Conservation (phyloP, 768 basidiomycete genomes). For the Pulveroboletus sp. region DNA sequence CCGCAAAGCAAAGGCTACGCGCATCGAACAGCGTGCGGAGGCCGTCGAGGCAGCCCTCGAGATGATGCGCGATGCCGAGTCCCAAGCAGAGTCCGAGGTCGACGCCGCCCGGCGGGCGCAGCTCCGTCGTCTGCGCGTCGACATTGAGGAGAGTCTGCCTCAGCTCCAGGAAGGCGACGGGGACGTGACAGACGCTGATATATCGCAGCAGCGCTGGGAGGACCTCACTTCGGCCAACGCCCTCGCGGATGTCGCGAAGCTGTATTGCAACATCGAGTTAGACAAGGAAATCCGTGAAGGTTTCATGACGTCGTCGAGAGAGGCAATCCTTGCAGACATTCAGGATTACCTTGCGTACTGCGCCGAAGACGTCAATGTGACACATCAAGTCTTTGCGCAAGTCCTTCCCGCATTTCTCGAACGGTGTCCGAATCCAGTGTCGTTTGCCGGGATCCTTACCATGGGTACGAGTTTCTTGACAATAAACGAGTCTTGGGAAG, state of each 20-base stretch:
- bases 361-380: conserved; percentile 77
- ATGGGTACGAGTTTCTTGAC: conserved; percentile 93
- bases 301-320: conserved; percentile 65
- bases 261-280: conserved; percentile 80
- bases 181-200: conserved; percentile 41
- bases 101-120: conserved; percentile 37
- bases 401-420: conserved; percentile 78
- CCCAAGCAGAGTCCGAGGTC: conserved; percentile 35
- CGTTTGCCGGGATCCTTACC: conserved; percentile 83
- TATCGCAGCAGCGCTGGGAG: conserved; percentile 73
- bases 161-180: conserved; percentile 33
- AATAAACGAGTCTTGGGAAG: conserved; percentile 87
- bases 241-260: conserved; percentile 83
- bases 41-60: conserved; percentile 60
- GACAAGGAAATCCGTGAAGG: conserved; percentile 77
- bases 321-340: conserved; percentile 59
- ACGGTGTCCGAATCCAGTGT: conserved; percentile 87
- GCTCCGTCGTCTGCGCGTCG: conserved; percentile 36
- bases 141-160: conserved; percentile 41
- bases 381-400: conserved; percentile 72
- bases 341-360: conserved; percentile 82
- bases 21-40: conserved; percentile 54
- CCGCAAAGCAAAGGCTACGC: conserved; percentile 62
- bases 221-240: conserved; percentile 90
- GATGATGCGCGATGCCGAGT: conserved; percentile 42